Conservation (phyloP, 495 filamentous ascomycete species). For the Penicillium paxilli region DNA sequence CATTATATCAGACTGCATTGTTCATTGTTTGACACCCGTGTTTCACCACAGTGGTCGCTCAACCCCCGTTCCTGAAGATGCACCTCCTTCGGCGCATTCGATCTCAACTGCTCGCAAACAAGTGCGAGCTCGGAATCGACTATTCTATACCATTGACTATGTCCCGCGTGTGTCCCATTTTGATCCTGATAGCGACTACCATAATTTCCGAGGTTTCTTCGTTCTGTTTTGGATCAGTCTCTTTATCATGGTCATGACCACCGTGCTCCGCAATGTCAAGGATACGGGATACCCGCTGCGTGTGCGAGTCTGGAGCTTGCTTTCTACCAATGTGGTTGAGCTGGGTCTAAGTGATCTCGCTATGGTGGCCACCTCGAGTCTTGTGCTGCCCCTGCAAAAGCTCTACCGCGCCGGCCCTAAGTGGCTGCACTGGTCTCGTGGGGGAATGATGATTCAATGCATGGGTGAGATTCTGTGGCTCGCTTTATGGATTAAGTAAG, state of each 20-base stretch:
- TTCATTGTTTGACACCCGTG: constrained; percentile 5
- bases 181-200: constrained; percentile 87
- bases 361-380: constrained; percentile 76
- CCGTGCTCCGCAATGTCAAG: constrained; percentile 86
- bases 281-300: constrained; percentile 86
- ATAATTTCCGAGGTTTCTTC: constrained; percentile 96
- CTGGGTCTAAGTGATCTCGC: constrained; percentile 76
- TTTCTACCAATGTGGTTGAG: constrained; percentile 85
- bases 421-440: constrained; percentile 68
- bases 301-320: constrained; percentile 80
- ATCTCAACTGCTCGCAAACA: constrained; percentile 84
- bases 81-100: constrained; percentile 83
- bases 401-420: constrained; percentile 57
- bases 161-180: constrained; percentile 93
- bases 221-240: constrained; percentile 96
- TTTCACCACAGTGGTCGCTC: constrained; percentile 66
- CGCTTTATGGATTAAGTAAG: constrained; percentile 74
- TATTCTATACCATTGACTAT: constrained; percentile 97
- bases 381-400: constrained; percentile 73
- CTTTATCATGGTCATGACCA: constrained; percentile 95
- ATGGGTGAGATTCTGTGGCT: constrained; percentile 80
- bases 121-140: constrained; percentile 76
- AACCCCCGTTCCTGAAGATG: constrained; percentile 88
- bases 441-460: constrained; percentile 80
- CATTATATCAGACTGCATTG: no score